Base-by-base conservation (phyloP, 225 moss, liverwort and hornwort genomes). In the Marchantia paleacea region DNA sequence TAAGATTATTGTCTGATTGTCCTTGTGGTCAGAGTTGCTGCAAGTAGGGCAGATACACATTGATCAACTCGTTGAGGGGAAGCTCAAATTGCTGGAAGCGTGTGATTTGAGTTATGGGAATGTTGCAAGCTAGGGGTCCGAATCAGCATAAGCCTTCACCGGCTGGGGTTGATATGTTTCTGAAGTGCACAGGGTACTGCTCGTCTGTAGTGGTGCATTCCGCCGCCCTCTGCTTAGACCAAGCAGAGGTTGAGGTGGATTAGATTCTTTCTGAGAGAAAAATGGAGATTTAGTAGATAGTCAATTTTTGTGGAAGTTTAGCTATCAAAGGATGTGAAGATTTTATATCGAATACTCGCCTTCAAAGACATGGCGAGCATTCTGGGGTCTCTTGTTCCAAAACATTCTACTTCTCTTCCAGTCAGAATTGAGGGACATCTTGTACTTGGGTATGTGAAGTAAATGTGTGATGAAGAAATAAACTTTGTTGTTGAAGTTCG, bases 61-160 rank as follows among this genome's bases (percentile, higher is more conserved):
- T 69, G 85, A 85, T 69, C 73, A 81, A 74, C 74, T 55, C 24
- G 29, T 19, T 57, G 66, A 57, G 74, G 73, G 84, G 58, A 72
- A 78, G 87, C 87, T 85, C 87, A 81, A 82, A 85, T 79, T 65
- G 67, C 80, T 73, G 80, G 81, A 61, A 84, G 72, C 64, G 54
- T 70, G 79, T 78, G 62, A 78, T 84, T 84, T 87, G 87, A 85
- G 87, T 84, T 70, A 72, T 87, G 88, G 88, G 88, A 88, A 88
- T 88, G 88, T 88, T 88, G 88, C 85, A 85, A 85, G 83, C 83
- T 74, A 85, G 81, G 85, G 88, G 85, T 85, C 88, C 85, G 85
- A 88, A 85, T 88, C 87, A 85, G 84, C 85, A 82, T 78, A 69
- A 55, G 84, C 84, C 87, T 82, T 84, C 54, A 80, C 74, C 51